Base-by-base conservation (phyloP, 768 basidiomycete species). In the Ramaria rubella region DNA sequence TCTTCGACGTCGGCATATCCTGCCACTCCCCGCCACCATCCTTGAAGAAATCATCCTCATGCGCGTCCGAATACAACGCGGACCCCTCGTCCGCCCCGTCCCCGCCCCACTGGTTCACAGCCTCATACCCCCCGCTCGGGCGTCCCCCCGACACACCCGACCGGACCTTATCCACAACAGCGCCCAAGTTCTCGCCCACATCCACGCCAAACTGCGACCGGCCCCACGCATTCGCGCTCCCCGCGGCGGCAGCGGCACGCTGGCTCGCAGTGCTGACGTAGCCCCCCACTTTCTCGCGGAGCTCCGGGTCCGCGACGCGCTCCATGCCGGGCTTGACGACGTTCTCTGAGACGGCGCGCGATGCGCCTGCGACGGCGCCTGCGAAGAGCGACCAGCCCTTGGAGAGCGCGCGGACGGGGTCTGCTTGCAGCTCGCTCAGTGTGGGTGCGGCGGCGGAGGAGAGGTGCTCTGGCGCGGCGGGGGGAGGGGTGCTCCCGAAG, bases 361-460 rank as follows among this genome's bases (percentile, higher is more conserved):
- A 80, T 19, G 94, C 94, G 50, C 86, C 88, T 1, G 72, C 80
- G 14, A 98, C 85, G 31, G 85, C 93, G 0, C 88, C 80, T 27
- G 91, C 87, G 66, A 99, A 86, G n/a, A 98, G 71, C 24, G 92
- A 91, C 96, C 96, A 98, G 44, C 94, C 93, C 73, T 97, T 97
- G 64, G 82, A 82, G 14, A 97, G 70, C 0, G 95, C 94, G 8
- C 81, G 83, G 34, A 86, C 69, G 0, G 95, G 95, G 65, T 92
- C 91, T 44, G 87, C 82, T 67, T 95, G 90, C 29, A 98, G 71
- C 19, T 99, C 94, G 40, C 74, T 70, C 2, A 97, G 67, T 0
- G 84, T 78, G 0, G 95, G 95, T 11, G 86, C 85, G 31, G 86
- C 81, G 9, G 85, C 81, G 27, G 91, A 94, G 3, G 91, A 91